Conservation (phyloP, 73 alveolate species). For the Paramecium biaurelia region DNA sequence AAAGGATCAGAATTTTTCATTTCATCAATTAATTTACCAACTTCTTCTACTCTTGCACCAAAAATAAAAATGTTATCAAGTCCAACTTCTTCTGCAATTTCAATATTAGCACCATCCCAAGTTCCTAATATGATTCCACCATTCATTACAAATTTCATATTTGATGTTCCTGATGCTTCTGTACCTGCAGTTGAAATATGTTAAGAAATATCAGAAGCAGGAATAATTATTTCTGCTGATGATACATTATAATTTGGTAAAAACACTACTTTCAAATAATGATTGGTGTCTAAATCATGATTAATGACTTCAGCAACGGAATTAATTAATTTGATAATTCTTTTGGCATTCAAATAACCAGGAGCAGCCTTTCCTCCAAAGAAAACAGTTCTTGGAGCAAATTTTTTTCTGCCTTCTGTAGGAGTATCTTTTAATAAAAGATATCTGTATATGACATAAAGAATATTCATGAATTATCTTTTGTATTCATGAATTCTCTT, state of each 20-base stretch:
- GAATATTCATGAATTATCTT: constrained; percentile 84
- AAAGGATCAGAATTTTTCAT: constrained; percentile 52
- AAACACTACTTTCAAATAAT: constrained; percentile 81
- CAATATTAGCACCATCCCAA: constrained; percentile 95
- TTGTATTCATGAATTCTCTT: constrained; percentile 93
- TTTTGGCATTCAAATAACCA: constrained; percentile 86
- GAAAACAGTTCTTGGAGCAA: constrained; percentile 85
- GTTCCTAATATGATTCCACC: constrained; percentile 93
- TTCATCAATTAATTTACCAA: constrained; percentile 73
- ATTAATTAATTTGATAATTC: constrained; percentile 86
- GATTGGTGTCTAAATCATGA: constrained; percentile 85
- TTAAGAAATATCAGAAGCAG: constrained; percentile 90
- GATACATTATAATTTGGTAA: constrained; percentile 88
- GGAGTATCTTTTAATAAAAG: constrained; percentile 77
- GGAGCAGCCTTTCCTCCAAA: constrained; percentile 98
- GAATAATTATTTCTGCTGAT: constrained; percentile 88
- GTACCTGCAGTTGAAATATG: constrained; percentile 95
- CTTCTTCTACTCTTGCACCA: constrained; percentile 92
- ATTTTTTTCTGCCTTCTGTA: constrained; percentile 74
- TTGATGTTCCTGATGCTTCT: constrained; percentile 93
- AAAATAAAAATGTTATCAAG: constrained; percentile 89
- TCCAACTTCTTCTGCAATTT: constrained; percentile 95
- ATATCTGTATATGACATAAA: constrained; percentile 83
- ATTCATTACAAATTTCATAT: constrained; percentile 93
- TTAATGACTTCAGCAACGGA: constrained; percentile 83